Conservation (phyloP, 306 rosid species). For the Neltuma alba region DNA sequence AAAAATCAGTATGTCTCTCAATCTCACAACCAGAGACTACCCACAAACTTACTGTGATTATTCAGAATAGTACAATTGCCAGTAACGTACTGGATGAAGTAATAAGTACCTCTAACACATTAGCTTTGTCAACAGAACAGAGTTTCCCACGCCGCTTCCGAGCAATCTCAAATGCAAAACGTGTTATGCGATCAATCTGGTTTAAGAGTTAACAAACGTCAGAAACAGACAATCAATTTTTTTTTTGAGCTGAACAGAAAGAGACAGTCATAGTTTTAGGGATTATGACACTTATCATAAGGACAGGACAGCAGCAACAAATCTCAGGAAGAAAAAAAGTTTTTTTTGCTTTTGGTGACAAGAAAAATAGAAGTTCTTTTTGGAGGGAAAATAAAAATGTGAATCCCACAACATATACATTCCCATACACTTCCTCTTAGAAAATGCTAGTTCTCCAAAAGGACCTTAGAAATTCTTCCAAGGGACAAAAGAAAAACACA, state of each 20-base stretch:
- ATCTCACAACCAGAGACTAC: background rate
- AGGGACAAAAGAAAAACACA: background rate
- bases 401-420: conserved; percentile 20
- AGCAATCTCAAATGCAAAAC: conserved; percentile 87
- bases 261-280: conserved; percentile 25
- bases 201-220: conserved; percentile 30
- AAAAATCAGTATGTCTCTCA: conserved; percentile 18
- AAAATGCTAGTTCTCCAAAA: background rate
- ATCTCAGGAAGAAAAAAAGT: conserved; percentile 10
- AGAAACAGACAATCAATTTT: conserved; percentile 6
- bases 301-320: conserved; percentile 14
- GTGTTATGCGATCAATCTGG: conserved; percentile 92
- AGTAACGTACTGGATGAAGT: conserved; percentile 20
- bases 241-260: no score
- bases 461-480: background rate
- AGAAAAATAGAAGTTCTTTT: conserved; percentile 1
- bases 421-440: conserved; percentile 14
- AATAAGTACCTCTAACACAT: conserved; percentile 84
- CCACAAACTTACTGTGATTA: background rate
- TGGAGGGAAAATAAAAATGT: conserved; percentile 2
- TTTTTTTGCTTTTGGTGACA: no score
- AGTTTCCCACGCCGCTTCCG: conserved; percentile 73
- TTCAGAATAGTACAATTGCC: conserved; percentile 1
- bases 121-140: conserved; percentile 96
- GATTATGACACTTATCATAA: conserved; percentile 9